Evolutionary conservation across 225 moss, liverwort and hornwort genomes (phyloP).

Genomic region (Takakia lepidozioides): DNA sequence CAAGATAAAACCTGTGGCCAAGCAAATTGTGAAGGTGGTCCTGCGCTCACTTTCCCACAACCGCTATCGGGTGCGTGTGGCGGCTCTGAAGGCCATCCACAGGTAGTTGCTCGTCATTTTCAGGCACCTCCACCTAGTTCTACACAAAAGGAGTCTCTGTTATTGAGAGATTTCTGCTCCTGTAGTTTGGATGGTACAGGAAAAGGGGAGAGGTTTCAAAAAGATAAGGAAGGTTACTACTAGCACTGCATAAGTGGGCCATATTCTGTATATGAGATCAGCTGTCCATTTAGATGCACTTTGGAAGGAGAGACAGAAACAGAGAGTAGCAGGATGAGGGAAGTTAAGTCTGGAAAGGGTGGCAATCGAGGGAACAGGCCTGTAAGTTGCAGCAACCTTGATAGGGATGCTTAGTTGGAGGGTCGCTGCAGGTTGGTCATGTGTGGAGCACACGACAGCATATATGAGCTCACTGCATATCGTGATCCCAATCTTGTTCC

Average conservation of each 20-base stretch:
- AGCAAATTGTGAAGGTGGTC: conserved; percentile 64
- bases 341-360: too few relatives aligned
- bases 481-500: conserved; percentile 88
- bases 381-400: neutral
- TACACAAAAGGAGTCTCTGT: too few relatives aligned
- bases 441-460: conserved; percentile 88
- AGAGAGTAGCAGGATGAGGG: too few relatives aligned
- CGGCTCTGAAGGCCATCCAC: conserved; percentile 69
- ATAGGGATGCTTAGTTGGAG: conserved; percentile 1
- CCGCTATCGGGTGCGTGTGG: conserved; percentile 69
- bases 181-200: too few relatives aligned
- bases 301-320: too few relatives aligned
- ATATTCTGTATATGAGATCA: too few relatives aligned
- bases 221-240: too few relatives aligned
- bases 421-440: conserved; percentile 65
- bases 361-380: too few relatives aligned
- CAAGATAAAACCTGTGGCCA: conserved; percentile 77
- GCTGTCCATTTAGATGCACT: too few relatives aligned
- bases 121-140: neutral
- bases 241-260: too few relatives aligned
- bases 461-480: conserved; percentile 86
- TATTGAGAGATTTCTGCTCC: too few relatives aligned
- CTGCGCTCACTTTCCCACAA: conserved; percentile 66
- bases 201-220: too few relatives aligned
- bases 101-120: conserved; percentile 33